Percentiles rank a stretch among this genome's conserved stretches.
Evolutionary conservation across 1,284 basidiomycete genomes (phyloP).

Genomic region (Sporisorium reilianum): DNA sequence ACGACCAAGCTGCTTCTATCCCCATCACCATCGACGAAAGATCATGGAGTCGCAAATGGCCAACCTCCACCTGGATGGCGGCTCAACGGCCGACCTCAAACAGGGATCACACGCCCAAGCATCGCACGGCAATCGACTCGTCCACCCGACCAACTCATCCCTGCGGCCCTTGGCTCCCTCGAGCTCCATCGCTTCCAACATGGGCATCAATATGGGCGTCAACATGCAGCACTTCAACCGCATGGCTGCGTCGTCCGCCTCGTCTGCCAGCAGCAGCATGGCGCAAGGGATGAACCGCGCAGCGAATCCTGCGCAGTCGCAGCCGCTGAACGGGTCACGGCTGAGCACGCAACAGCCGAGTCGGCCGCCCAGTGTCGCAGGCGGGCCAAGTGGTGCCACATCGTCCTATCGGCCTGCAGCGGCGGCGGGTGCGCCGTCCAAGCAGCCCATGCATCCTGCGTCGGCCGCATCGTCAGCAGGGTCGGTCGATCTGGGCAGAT

Average conservation of each 20-base stretch:
- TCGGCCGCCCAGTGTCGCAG: constrained; percentile 37
- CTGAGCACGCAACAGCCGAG: constrained; percentile 40
- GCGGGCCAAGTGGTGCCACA: constrained; percentile 4
- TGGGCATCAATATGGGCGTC: constrained; percentile 45
- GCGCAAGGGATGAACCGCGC: constrained; percentile 22
- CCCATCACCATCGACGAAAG: not conserved
- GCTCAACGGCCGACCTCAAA: constrained; percentile 29
- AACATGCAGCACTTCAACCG: constrained; percentile 55
- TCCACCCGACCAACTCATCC: constrained; percentile 18
- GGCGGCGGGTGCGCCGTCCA: not conserved
- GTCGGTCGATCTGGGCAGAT: constrained; percentile 64
- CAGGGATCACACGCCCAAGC: constrained; percentile 25
- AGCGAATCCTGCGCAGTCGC: constrained; percentile 3
- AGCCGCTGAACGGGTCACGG: constrained; percentile 33
- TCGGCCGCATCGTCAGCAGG: not conserved
- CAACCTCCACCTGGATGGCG: constrained; percentile 42
- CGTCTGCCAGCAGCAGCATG: constrained; percentile 27
- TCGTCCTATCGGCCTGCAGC: constrained; percentile 22
- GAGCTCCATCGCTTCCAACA: constrained; percentile 44
- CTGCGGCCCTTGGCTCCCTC: constrained; percentile 38
- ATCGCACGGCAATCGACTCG: constrained; percentile 6
- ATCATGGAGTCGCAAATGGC: constrained; percentile 44
- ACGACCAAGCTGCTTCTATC: not conserved
- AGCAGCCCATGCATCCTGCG: constrained; percentile 11
- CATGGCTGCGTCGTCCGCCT: constrained; percentile 34